Conservation (phyloP, 495 filamentous ascomycete genomes). For the Tricharina praecox region DNA sequence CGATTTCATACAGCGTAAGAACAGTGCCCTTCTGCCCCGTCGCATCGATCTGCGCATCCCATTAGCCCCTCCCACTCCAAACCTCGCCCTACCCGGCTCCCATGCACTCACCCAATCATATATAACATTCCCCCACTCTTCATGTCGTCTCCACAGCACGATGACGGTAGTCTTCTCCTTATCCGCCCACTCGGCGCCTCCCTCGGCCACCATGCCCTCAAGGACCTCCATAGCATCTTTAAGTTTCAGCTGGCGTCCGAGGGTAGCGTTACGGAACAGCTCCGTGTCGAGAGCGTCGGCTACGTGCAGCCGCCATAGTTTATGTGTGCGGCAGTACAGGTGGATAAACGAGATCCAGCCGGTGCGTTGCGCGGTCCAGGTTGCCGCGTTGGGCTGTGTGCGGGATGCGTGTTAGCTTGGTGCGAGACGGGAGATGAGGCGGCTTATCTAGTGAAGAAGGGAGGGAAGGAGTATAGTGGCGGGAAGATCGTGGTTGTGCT, state of each 20-base stretch:
- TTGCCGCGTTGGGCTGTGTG: constrained; percentile 55
- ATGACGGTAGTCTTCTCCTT: constrained; percentile 33
- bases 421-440: not conserved
- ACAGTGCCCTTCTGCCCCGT: constrained; percentile 59
- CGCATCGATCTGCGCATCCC: constrained; percentile 39
- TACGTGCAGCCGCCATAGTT: constrained; percentile 51
- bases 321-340: constrained; percentile 63
- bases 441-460: constrained; percentile 48
- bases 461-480: constrained; percentile 42
- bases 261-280: constrained; percentile 38
- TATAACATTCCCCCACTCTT: constrained; percentile 56
- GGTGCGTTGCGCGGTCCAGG: constrained; percentile 55
- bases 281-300: constrained; percentile 41
- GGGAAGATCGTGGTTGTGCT: no score
- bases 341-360: constrained; percentile 80
- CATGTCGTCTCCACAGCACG: constrained; percentile 52
- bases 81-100: constrained; percentile 8
- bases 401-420: constrained; percentile 9
- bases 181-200: constrained; percentile 28
- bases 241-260: constrained; percentile 36
- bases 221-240: constrained; percentile 51
- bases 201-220: constrained; percentile 52
- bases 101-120: constrained; percentile 40
- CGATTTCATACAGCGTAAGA: constrained; percentile 60
- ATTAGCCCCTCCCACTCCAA: not conserved